Conservation (phyloP, 228 moss, liverwort and hornwort species). For the Sphagnum fallax region DNA sequence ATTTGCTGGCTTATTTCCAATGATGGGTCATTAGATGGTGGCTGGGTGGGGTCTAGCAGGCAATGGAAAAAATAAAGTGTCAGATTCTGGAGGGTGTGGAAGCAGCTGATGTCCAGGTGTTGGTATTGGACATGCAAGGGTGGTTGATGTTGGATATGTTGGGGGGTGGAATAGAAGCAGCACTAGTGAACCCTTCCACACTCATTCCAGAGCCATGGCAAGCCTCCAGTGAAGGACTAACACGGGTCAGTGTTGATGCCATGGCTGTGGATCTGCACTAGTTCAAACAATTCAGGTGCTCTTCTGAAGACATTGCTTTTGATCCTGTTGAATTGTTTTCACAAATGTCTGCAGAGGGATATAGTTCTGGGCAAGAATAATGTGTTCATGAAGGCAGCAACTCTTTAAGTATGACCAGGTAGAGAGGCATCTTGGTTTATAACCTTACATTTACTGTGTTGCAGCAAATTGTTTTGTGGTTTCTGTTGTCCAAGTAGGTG, state of each 20-base stretch:
- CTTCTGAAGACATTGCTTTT: too few species aligned
- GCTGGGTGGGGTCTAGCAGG: conserved; percentile 30
- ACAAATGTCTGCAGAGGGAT: too few species aligned
- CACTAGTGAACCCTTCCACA: conserved; percentile 76
- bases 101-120: conserved; percentile 77
- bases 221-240: conserved; percentile 65
- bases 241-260: conserved; percentile 78
- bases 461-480: too few species aligned
- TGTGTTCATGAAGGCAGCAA: too few species aligned
- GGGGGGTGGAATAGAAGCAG: conserved; percentile 86
- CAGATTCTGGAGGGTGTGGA: conserved; percentile 89
- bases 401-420: too few species aligned
- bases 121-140: conserved; percentile 98
- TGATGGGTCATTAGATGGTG: too few species aligned
- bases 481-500: too few species aligned
- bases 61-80: conserved; percentile 86
- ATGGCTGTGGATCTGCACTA: conserved; percentile 85
- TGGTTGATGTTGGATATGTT: conserved; percentile 75
- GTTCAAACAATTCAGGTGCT: conserved; percentile 72
- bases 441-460: too few species aligned
- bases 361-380: too few species aligned
- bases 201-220: conserved; percentile 91
- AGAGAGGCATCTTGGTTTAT: too few species aligned
- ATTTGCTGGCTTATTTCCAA: too few species aligned
- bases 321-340: too few species aligned